Conservation (phyloP, 2,329 filamentous ascomycete species). For the Monosporascus sp. region DNA sequence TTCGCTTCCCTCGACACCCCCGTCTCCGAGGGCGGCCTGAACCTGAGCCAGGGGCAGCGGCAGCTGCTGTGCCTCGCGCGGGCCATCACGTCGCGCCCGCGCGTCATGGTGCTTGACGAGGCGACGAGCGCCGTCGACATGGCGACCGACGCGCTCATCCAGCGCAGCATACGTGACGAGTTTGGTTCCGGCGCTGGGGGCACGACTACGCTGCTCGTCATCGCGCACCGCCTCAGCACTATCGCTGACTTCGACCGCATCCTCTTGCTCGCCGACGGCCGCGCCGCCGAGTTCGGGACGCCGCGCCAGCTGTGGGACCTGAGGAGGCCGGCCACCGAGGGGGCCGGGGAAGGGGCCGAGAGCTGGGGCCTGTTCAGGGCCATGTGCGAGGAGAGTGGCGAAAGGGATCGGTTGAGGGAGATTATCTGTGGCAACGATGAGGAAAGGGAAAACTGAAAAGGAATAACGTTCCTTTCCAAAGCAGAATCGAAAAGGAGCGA, state of each 20-base stretch:
- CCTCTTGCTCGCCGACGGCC: conserved; percentile 63
- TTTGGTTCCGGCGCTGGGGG: conserved; percentile 39
- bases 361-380: conserved; percentile 48
- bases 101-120: conserved; percentile 76
- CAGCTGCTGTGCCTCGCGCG: conserved; percentile 71
- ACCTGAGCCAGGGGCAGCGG: conserved; percentile 70
- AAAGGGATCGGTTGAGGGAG: conserved; percentile 46
- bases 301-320: conserved; percentile 56
- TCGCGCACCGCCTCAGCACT: conserved; percentile 70
- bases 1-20: conserved; percentile 58
- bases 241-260: conserved; percentile 74
- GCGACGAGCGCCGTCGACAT: conserved; percentile 76
- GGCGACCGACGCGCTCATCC: conserved; percentile 68
- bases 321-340: background rate
- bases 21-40: conserved; percentile 67
- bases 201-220: conserved; percentile 64
- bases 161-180: conserved; percentile 66
- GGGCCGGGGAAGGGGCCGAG: conserved; percentile 13
- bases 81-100: conserved; percentile 65
- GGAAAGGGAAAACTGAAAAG: background rate
- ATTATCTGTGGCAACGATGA: conserved; percentile 26
- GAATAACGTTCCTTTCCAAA: too few relatives aligned
- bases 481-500: too few relatives aligned
- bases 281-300: conserved; percentile 61
- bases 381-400: conserved; percentile 60